Evolutionary conservation across 768 basidiomycete genomes (phyloP), one percentile per base, ranked within the genome.

Genomic region (Zangia roseola): DNA sequence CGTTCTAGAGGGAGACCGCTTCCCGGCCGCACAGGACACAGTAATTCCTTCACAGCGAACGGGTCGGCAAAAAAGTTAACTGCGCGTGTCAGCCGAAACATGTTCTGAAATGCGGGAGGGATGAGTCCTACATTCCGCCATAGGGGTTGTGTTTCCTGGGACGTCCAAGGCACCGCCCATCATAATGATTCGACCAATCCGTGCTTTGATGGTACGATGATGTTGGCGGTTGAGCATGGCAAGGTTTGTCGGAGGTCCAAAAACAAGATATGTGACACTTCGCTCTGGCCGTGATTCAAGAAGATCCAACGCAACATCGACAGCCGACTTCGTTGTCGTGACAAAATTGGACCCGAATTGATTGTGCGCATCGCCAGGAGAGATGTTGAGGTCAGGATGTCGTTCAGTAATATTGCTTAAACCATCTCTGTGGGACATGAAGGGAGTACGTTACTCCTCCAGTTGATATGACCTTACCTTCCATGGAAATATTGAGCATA

Each of bases 121-220:
- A 19, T 2, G 28, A 19, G 2, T 64, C 82, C 68, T 69, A 90
- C 93, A 95, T 67, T 97, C 94, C 49, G 92, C 87, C 4, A 80
- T 75, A 8, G 91, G 82, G 21, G 76, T 81, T 0, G 84, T 87
- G 57, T 95, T 97, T 3, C 94, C 94, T 0, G 94, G 91, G 26
- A 91, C 88, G 55, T 94, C 91, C 20, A 97, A 65, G 2, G 92
- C 88, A 13, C 92, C 94, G n/a, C 94, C 94, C 92, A 97, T 95
- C 64, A 83, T 85, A 19, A 94, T 70, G 8, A 97, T 71, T n/a
- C 84, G 77, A 5, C 84, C 89, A 24, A 91, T 78, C 36, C 80
- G 79, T 12, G 77, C 67, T 8, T 69, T 68, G 25, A 93, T 72
- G 10, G 77, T 69, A 30, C 71, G 62, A 10, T 78, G 74, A 55